Percentiles rank a stretch among this genome's conserved stretches.
Evolutionary conservation across 805 yeast species (phyloP).

Genomic region (Cyberlindnera samutprakarnensis): DNA sequence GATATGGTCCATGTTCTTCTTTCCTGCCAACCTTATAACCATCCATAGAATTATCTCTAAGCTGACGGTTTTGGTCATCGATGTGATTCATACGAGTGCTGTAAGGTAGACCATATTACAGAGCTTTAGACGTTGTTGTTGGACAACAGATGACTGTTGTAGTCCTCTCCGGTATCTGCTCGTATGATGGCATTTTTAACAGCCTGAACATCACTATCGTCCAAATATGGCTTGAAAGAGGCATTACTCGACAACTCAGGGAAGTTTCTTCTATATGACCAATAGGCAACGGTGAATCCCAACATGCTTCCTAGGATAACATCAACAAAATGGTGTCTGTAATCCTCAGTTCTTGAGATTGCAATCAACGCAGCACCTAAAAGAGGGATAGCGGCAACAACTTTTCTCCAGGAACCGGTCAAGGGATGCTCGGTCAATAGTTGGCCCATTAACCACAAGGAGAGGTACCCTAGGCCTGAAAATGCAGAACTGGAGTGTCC

Average conservation of each 20-base stretch:
- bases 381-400: slow-evolving; percentile 46
- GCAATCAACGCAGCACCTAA: slow-evolving; percentile 74
- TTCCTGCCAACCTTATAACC: no score
- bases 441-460: slow-evolving; percentile 67
- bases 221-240: slow-evolving; percentile 33
- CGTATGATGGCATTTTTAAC: slow-evolving; percentile 16
- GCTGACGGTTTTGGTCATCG: no score
- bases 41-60: no score
- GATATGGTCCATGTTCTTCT: no score
- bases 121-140: no score
- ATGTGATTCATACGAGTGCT: no score
- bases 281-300: slow-evolving; percentile 53
- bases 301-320: slow-evolving; percentile 63
- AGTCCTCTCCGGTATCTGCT: slow-evolving; percentile 16
- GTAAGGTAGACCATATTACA: no score
- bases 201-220: slow-evolving; percentile 31
- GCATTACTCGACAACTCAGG: slow-evolving; percentile 27
- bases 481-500: slow-evolving; percentile 74
- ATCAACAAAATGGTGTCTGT: slow-evolving; percentile 89
- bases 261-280: slow-evolving; percentile 32
- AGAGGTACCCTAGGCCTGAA: slow-evolving; percentile 55
- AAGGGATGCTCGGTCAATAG: slow-evolving; percentile 38
- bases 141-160: no score
- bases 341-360: slow-evolving; percentile 80
- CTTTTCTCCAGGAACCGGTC: slow-evolving; percentile 58